phyloP scores from a whole-genome alignment of 352 stramenopile genomes.

The Globisporangium cystogenes region DNA sequence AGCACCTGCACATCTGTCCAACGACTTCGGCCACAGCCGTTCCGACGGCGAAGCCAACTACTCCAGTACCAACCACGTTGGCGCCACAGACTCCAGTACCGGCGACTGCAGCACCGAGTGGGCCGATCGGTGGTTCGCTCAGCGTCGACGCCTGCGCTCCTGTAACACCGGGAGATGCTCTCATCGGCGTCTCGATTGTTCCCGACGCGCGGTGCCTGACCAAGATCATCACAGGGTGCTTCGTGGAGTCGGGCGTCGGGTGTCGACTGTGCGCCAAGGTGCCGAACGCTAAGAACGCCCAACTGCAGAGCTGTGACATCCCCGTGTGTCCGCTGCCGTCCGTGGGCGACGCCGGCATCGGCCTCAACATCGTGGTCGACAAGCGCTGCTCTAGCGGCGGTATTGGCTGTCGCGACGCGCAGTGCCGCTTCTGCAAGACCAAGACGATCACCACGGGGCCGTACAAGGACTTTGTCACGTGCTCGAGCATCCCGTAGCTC shows the following conservation, averaged over 20 bases:
- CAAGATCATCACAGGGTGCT: conserved; percentile 19
- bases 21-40: not conserved
- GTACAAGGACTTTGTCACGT: not conserved
- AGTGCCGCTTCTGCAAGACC: conserved; percentile 34
- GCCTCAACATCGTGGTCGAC: conserved; percentile 25
- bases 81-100: not conserved
- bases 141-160: not conserved
- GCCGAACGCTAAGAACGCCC: conserved; percentile 10
- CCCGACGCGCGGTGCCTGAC: conserved; percentile 13
- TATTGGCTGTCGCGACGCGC: conserved; percentile 25
- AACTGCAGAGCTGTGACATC: conserved; percentile 12
- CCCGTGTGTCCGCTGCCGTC: conserved; percentile 1
- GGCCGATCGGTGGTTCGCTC: not conserved
- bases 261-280: conserved; percentile 21
- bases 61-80: not conserved
- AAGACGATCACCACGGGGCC: not conserved
- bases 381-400: conserved; percentile 16
- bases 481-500: not conserved
- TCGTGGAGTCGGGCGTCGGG: not conserved
- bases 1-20: conserved; percentile 1
- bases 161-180: not conserved
- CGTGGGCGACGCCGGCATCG: conserved; percentile 14
- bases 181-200: conserved; percentile 10
- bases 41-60: not conserved
- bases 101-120: not conserved